These are phyloP conservation scores for Capronia coronata DNA, from an alignment of 2,329 filamentous ascomycete genomes.

Conservation along the genomic window DNA sequence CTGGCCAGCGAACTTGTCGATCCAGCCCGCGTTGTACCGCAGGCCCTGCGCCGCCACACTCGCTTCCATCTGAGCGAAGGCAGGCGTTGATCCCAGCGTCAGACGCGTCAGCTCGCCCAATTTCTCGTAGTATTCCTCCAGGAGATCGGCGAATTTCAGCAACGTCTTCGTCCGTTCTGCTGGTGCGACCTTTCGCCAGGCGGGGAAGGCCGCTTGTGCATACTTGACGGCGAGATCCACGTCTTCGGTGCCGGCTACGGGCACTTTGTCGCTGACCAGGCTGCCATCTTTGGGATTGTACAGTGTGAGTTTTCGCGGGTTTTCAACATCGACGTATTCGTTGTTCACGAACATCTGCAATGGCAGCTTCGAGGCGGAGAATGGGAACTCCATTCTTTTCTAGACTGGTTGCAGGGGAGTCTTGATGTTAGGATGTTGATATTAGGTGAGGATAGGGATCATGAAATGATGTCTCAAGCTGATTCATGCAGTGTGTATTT, in stretches of 20 bases:
- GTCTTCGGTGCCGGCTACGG: constrained; percentile 39
- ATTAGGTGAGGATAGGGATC: too few relatives aligned
- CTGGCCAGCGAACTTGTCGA: constrained; percentile 38
- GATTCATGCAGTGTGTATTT: too few relatives aligned
- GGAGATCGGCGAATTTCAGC: constrained; percentile 39
- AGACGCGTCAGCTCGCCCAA: constrained; percentile 30
- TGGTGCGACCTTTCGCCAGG: constrained; percentile 36
- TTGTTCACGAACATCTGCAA: neutral
- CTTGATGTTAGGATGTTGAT: too few relatives aligned
- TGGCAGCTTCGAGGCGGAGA: too few relatives aligned
- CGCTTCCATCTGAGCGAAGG: too few relatives aligned
- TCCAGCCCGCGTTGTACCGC: constrained; percentile 40
- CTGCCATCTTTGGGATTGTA: neutral
- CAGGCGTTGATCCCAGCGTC: constrained; percentile 55
- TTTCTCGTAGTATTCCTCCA: constrained; percentile 29
- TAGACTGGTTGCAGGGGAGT: too few relatives aligned
- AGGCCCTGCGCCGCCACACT: too few relatives aligned
- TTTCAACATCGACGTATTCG: neutral
- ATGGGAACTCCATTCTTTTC: too few relatives aligned
- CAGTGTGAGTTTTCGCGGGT: neutral
- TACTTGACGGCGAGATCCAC: constrained; percentile 46
- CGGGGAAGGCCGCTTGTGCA: constrained; percentile 45
- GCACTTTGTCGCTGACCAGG: constrained; percentile 37
- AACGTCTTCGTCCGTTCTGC: constrained; percentile 33
- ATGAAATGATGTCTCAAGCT: too few relatives aligned